Percentiles rank a stretch among this genome's conserved stretches.
These are phyloP conservation scores for Carex scoparia DNA, from an alignment of 176 grass and related monocot genomes.

Conservation along the genomic window DNA sequence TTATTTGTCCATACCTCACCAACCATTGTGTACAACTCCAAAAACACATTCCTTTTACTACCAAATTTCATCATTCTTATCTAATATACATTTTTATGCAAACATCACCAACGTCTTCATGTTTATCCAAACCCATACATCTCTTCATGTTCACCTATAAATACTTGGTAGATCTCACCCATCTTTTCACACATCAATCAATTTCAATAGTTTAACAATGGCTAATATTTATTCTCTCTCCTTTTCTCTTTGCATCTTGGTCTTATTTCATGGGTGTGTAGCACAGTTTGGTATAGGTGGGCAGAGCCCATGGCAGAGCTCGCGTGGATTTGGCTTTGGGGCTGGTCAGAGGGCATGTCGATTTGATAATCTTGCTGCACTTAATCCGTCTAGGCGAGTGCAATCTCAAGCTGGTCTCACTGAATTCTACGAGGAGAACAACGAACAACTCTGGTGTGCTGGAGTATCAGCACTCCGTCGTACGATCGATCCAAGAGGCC, in stretches of 20 bases:
- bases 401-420: constrained; percentile 29
- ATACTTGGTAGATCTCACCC: not conserved
- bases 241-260: constrained; percentile 16
- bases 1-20: constrained; percentile 13
- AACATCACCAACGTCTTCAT: not conserved
- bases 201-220: constrained; percentile 2
- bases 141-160: not conserved
- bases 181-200: constrained; percentile 4
- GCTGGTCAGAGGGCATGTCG: constrained; percentile 2
- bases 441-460: constrained; percentile 26
- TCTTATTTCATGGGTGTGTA: constrained; percentile 25
- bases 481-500: constrained; percentile 29
- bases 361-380: constrained; percentile 23
- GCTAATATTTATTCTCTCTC: not conserved
- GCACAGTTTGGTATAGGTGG: constrained; percentile 17
- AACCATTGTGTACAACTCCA: not conserved
- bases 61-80: not conserved
- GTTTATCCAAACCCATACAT: not conserved
- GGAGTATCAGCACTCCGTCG: constrained; percentile 5
- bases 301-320: constrained; percentile 19
- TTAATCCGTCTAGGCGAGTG: constrained; percentile 1
- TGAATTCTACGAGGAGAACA: constrained; percentile 18
- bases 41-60: not conserved
- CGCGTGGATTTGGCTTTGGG: constrained; percentile 12
- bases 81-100: not conserved